A percentile compares a stretch with the other conserved stretches of the same genome.
These are phyloP conservation scores for Kazachstania psychrophila DNA, from an alignment of 805 yeast species.

Conservation along the genomic window DNA sequence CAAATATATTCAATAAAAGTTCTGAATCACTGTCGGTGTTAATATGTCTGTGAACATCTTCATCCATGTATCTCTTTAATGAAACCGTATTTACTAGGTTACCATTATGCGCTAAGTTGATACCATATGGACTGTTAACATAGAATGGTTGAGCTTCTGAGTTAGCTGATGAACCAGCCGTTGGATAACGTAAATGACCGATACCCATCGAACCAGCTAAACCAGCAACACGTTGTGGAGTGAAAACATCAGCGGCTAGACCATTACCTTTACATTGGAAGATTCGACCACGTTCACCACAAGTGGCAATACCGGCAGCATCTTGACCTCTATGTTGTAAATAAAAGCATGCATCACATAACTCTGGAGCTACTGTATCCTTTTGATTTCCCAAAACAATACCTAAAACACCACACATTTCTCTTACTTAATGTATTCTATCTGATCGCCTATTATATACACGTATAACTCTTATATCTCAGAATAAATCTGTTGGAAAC, in stretches of 20 bases:
- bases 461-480: neutral
- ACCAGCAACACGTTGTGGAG: slow-evolving; percentile 65
- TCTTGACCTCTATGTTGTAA: slow-evolving; percentile 98
- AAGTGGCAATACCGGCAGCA: slow-evolving; percentile 97
- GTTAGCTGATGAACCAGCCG: slow-evolving; percentile 93
- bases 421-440: neutral
- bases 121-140: slow-evolving; percentile 94
- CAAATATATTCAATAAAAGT: slow-evolving; percentile 79
- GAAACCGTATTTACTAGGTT: slow-evolving; percentile 82
- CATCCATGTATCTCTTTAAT: slow-evolving; percentile 73
- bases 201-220: slow-evolving; percentile 92
- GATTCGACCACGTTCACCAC: slow-evolving; percentile 86
- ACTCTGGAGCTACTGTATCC: slow-evolving; percentile 73
- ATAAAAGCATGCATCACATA: slow-evolving; percentile 85
- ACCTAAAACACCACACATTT: slow-evolving; percentile 94
- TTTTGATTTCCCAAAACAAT: slow-evolving; percentile 69
- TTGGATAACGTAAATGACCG: slow-evolving; percentile 91
- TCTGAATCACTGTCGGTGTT: slow-evolving; percentile 97
- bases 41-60: slow-evolving; percentile 90
- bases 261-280: slow-evolving; percentile 99
- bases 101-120: slow-evolving; percentile 86
- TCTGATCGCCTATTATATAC: neutral
- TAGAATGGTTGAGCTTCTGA: slow-evolving; percentile 98
- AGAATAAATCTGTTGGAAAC: no score
- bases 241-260: slow-evolving; percentile 96